phyloP scores from a whole-genome alignment of 1,284 basidiomycete genomes.

The Trichosporon sp. region DNA sequence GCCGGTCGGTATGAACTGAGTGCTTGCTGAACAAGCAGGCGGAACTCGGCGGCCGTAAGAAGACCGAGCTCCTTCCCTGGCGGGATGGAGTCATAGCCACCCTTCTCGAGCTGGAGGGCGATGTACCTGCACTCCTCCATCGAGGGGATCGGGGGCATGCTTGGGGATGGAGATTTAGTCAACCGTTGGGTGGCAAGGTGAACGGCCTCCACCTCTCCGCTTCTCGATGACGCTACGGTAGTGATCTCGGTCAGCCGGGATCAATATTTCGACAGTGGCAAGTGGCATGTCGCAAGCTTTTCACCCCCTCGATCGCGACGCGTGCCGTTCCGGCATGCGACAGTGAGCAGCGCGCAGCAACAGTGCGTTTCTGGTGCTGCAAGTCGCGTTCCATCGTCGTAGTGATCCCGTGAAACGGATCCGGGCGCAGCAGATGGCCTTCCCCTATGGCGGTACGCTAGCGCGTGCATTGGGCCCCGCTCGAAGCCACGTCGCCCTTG shows the following conservation, averaged over 20 bases:
- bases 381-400: too few species aligned
- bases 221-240: neutral
- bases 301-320: too few species aligned
- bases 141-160: slow-evolving; percentile 1
- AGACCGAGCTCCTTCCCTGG: neutral
- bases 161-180: neutral
- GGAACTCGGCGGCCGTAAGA: neutral
- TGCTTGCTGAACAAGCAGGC: slow-evolving; percentile 1
- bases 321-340: too few species aligned
- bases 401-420: too few species aligned
- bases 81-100: neutral
- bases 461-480: slow-evolving; percentile 4
- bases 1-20: neutral
- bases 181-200: neutral
- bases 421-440: neutral
- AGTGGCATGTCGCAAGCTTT: too few species aligned
- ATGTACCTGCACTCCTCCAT: slow-evolving; percentile 8
- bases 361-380: too few species aligned
- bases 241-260: too few species aligned
- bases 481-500: neutral
- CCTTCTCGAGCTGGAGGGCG: slow-evolving; percentile 5
- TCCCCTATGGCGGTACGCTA: neutral
- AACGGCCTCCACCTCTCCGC: neutral
- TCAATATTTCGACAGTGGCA: too few species aligned
- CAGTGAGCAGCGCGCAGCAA: too few species aligned